phyloP scores from a whole-genome alignment of 495 filamentous ascomycete species.

The Penicillium fimorum region DNA sequence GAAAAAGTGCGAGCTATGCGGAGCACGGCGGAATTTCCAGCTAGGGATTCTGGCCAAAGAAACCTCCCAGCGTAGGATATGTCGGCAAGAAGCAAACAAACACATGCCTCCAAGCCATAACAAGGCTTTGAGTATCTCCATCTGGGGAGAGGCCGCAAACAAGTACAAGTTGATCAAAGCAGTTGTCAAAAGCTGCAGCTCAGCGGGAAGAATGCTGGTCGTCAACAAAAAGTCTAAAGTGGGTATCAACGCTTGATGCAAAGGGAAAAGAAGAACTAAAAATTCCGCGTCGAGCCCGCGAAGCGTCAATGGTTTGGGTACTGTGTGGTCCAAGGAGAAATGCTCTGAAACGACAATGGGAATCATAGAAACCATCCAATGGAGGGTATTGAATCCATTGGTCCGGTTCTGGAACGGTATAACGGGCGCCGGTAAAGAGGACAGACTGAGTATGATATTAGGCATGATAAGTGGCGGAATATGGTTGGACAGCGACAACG shows the following conservation, averaged over 20 bases:
- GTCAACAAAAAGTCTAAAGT: constrained; percentile 77
- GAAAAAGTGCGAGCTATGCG: constrained; percentile 42
- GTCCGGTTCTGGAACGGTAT: constrained; percentile 59
- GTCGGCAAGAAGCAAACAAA: constrained; percentile 68
- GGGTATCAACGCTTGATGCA: constrained; percentile 78
- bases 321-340: constrained; percentile 29
- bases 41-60: constrained; percentile 82
- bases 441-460: constrained; percentile 78
- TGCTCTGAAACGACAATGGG: constrained; percentile 57
- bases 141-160: constrained; percentile 78
- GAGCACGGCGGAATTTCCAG: constrained; percentile 76
- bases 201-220: constrained; percentile 80
- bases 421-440: constrained; percentile 69
- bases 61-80: constrained; percentile 82
- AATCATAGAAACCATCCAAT: constrained; percentile 69
- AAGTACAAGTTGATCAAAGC: constrained; percentile 80
- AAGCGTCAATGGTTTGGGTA: constrained; percentile 36
- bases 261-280: constrained; percentile 71
- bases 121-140: constrained; percentile 73
- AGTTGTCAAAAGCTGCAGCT: constrained; percentile 81
- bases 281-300: constrained; percentile 56
- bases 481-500: constrained; percentile 67
- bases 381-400: constrained; percentile 58
- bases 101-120: constrained; percentile 86
- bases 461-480: constrained; percentile 59